Conservation (phyloP, 1,284 basidiomycete species). For the Sphaerobolus stellatus region DNA sequence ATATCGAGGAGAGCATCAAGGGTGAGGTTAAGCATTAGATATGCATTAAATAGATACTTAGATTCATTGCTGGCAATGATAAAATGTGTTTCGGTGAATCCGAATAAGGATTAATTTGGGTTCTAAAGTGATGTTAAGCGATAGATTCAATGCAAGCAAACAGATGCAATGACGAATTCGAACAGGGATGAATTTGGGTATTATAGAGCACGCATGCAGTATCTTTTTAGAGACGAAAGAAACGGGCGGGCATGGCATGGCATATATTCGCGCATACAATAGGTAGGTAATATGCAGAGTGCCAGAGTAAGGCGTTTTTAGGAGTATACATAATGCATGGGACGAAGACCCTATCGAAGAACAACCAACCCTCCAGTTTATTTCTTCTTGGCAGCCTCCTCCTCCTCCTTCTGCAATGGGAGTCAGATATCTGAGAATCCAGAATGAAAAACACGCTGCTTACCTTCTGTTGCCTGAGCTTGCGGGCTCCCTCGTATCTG, state of each 20-base stretch:
- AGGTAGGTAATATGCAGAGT: not conserved
- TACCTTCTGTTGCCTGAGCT: constrained; percentile 77
- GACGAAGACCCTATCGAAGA: constrained; percentile 18
- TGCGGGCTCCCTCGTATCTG: constrained; percentile 87
- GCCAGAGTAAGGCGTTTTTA: constrained; percentile 3
- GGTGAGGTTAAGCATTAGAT: constrained; percentile 20
- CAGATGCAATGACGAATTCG: not conserved
- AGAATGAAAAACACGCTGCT: constrained; percentile 26
- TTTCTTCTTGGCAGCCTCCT: constrained; percentile 92
- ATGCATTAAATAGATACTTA: constrained; percentile 1
- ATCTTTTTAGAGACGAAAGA: too few relatives aligned
- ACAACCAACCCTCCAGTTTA: constrained; percentile 47
- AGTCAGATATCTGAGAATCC: too few relatives aligned
- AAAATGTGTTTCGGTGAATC: too few relatives aligned
- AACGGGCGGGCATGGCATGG: not conserved
- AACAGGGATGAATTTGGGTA: not conserved
- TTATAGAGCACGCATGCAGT: not conserved
- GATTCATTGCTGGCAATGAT: not conserved
- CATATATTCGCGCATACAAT: not conserved
- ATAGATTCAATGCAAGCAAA: too few relatives aligned
- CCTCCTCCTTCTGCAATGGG: constrained; percentile 75
- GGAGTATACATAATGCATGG: constrained; percentile 7
- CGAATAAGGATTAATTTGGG: too few relatives aligned
- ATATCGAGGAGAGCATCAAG: constrained; percentile 59
- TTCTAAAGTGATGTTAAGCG: too few relatives aligned